phyloP scores from a whole-genome alignment of 306 rosid species.

The Vigna hirtella region DNA sequence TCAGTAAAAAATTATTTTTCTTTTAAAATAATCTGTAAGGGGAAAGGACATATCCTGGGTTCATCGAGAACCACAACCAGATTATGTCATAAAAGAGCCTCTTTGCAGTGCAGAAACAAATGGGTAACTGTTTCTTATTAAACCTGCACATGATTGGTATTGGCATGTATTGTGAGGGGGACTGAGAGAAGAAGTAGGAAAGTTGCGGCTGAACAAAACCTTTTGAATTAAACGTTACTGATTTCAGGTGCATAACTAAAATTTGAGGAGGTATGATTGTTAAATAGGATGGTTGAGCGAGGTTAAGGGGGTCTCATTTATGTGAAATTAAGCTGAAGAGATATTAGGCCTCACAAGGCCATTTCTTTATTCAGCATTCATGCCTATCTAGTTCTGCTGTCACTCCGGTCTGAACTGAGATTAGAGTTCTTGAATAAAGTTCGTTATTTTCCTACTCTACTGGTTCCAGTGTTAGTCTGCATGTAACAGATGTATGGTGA shows the following conservation, averaged over 20 bases:
- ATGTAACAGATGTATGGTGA: neutral
- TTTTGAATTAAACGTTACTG: neutral
- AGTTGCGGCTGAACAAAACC: neutral
- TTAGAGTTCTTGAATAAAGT: neutral
- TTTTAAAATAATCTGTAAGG: neutral
- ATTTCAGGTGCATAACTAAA: neutral
- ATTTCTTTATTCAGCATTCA: neutral
- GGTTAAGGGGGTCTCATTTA: neutral
- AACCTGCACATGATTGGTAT: neutral
- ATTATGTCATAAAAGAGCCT: neutral
- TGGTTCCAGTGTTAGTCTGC: constrained; percentile 4
- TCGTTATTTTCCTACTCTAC: neutral
- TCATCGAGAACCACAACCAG: constrained; percentile 2
- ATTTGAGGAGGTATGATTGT: neutral
- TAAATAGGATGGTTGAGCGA: neutral
- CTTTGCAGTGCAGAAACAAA: neutral
- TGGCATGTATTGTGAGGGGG: neutral
- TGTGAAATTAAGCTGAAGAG: neutral
- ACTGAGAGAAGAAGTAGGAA: neutral
- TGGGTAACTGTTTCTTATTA: constrained; percentile 14
- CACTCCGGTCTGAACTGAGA: neutral
- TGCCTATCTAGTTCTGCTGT: neutral
- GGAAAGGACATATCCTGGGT: constrained; percentile 9
- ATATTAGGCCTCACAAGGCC: neutral
- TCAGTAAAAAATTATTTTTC: neutral